Evolutionary conservation across 164 flowering plant species (phyloP).

Genomic region (Piper betle): DNA sequence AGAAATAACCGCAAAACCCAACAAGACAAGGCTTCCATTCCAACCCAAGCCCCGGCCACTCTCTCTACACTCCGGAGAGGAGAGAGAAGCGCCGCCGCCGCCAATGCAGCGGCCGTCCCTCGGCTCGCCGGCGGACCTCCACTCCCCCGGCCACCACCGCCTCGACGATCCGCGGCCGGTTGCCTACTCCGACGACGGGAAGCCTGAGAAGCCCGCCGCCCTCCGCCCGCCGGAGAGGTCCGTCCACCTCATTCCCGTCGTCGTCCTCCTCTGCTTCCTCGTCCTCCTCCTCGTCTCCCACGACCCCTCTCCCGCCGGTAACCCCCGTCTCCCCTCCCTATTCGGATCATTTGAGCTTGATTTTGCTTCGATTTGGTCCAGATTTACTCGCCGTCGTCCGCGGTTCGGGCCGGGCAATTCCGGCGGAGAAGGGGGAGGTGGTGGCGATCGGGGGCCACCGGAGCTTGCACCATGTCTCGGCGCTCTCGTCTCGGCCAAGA

Average conservation of each 20-base stretch:
- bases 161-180: constrained; percentile 3
- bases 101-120: constrained; percentile 12
- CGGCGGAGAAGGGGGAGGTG: constrained; percentile 20
- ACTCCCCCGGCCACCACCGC: neutral
- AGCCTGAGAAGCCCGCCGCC: neutral
- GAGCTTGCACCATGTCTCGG: constrained; percentile 28
- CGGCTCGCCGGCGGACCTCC: constrained; percentile 5
- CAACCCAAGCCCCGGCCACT: too few relatives aligned
- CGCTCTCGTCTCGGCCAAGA: constrained; percentile 12
- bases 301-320: constrained; percentile 8
- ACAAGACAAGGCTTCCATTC: too few relatives aligned
- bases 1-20: too few relatives aligned
- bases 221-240: neutral
- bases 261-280: constrained; percentile 8
- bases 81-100: neutral
- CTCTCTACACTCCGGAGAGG: too few relatives aligned
- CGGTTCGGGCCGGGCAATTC: constrained; percentile 6
- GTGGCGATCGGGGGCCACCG: constrained; percentile 35
- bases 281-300: constrained; percentile 11
- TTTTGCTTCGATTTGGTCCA: neutral
- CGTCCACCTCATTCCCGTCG: constrained; percentile 8
- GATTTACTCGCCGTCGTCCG: neutral
- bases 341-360: neutral
- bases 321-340: neutral
- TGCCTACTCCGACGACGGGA: constrained; percentile 1